Base-by-base conservation (phyloP, 495 filamentous ascomycete genomes). In the Neurospora discreta region DNA sequence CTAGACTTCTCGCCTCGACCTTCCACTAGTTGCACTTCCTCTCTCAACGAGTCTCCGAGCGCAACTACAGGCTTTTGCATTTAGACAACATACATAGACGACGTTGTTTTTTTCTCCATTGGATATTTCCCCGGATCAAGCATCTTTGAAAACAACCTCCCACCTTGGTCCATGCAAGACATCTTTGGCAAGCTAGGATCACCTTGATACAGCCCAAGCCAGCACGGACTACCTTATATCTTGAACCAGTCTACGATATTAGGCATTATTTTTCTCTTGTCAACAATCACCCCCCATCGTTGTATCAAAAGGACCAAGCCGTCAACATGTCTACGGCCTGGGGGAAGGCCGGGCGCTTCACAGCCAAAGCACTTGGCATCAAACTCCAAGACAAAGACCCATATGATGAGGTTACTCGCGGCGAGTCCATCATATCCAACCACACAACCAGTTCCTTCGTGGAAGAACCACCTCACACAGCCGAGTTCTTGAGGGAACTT, bases 301-400 rank as follows among this genome's bases (percentile, higher is more conserved):
- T 36, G 8, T 65, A 23, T 15, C 23, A 30, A 15, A 65, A 65
- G 52, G 52, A 65, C 26, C 52, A 65, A 65, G 52, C 52, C 52
- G 15, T 36, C 52, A 65, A 65, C 1, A 65, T 65, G 52, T 65
- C 52, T 65, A 65, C 52, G 52, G 52, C 52, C 26, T 65, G 52
- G 52, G 52, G 52, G 15, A 90, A 90, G 80, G 70, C 91, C 71
- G 90, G 93, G 78, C 90, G 90, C 76, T 81, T 82, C 69, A 79
- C 95, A 80, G 95, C 95, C 71, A 95, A 92, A 80, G 86, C 83
- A 68, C 84, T 98, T 39, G 91, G 92, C 23, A 97, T 98, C 84
- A 92, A 97, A 79, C 84, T 97, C n/a, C 81, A 91, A 58, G 85
- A 87, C 33, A 79, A 87, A 43, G 86, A 91, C 44, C 85, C 86